Percentiles rank a stretch among this genome's conserved stretches.
Evolutionary conservation across 2,329 filamentous ascomycete species (phyloP).

Genomic region (Diaporthe velutina): DNA sequence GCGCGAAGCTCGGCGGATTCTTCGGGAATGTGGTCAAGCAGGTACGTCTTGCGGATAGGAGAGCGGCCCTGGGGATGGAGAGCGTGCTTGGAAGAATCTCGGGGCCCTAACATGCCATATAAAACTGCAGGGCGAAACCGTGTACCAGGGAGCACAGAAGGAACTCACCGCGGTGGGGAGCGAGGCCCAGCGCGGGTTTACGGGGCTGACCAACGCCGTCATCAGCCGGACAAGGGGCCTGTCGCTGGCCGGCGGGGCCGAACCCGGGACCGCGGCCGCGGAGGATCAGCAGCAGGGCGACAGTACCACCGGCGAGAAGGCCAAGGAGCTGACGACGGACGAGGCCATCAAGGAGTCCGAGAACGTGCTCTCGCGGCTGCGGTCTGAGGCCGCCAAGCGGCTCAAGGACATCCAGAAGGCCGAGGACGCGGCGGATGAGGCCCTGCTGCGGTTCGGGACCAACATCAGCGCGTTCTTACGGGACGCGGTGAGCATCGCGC

Average conservation of each 20-base stretch:
- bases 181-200: slow-evolving; percentile 86
- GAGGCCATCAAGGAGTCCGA: slow-evolving; percentile 63
- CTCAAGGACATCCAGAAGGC: slow-evolving; percentile 91
- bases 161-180: slow-evolving; percentile 84
- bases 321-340: slow-evolving; percentile 55
- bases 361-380: slow-evolving; percentile 81
- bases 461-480: slow-evolving; percentile 91
- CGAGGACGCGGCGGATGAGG: slow-evolving; percentile 96
- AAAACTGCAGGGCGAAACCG: slow-evolving; percentile 75
- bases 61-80: no score
- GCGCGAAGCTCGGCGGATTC: slow-evolving; percentile 86
- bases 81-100: not conserved
- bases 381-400: slow-evolving; percentile 82
- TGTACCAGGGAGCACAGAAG: slow-evolving; percentile 87
- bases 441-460: slow-evolving; percentile 88
- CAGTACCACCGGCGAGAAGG: slow-evolving; percentile 55
- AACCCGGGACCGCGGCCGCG: slow-evolving; percentile 46
- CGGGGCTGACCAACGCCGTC: slow-evolving; percentile 75
- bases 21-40: slow-evolving; percentile 95
- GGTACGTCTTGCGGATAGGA: slow-evolving; percentile 60
- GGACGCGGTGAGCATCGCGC: slow-evolving; percentile 90
- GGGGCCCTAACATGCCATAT: not conserved
- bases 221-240: slow-evolving; percentile 81
- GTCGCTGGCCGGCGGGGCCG: slow-evolving; percentile 66
- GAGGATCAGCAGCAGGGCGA: slow-evolving; percentile 44